phyloP scores from a whole-genome alignment of 2,329 filamentous ascomycete species.

The Drechslera avenae region DNA sequence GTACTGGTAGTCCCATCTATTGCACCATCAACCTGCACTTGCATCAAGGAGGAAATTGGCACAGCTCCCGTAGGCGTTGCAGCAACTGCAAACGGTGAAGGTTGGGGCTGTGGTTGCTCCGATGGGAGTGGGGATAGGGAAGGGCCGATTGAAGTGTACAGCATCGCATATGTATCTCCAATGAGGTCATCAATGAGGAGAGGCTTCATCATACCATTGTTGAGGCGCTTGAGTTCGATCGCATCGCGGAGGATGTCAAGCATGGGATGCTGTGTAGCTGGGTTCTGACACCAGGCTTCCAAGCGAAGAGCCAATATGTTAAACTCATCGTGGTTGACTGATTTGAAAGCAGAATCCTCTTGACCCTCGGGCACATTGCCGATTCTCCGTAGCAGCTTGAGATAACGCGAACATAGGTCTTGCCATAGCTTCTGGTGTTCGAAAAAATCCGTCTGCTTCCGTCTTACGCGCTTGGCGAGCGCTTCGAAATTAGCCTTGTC shows the following conservation, averaged over 20 bases:
- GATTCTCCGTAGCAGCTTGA: slow-evolving; percentile 62
- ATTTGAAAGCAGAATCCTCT: slow-evolving; percentile 69
- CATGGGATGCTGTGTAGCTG: slow-evolving; percentile 54
- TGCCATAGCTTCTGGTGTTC: slow-evolving; percentile 68
- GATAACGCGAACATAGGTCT: slow-evolving; percentile 63
- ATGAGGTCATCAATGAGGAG: slow-evolving; percentile 90
- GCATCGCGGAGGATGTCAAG: slow-evolving; percentile 69
- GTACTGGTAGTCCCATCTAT: slow-evolving; percentile 20
- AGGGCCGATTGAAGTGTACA: slow-evolving; percentile 71
- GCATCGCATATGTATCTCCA: slow-evolving; percentile 80
- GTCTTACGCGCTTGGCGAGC: slow-evolving; percentile 77
- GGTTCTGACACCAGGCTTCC: slow-evolving; percentile 62
- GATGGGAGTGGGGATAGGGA: slow-evolving; percentile 59
- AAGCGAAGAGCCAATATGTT: slow-evolving; percentile 63
- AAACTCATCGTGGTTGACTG: slow-evolving; percentile 69
- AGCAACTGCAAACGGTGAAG: slow-evolving; percentile 6
- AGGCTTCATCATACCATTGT: slow-evolving; percentile 84
- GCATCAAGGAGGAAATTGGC: slow-evolving; percentile 40
- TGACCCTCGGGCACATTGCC: slow-evolving; percentile 64
- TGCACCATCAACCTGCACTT: slow-evolving; percentile 40
- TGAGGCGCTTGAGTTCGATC: slow-evolving; percentile 76
- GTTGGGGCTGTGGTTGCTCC: slow-evolving; percentile 37
- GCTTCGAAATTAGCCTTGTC: slow-evolving; percentile 79
- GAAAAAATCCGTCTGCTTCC: slow-evolving; percentile 77
- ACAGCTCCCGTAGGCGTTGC: slow-evolving; percentile 23